Evolutionary conservation across 495 filamentous ascomycete genomes (phyloP).

Genomic region (Penicillium verhagenii): DNA sequence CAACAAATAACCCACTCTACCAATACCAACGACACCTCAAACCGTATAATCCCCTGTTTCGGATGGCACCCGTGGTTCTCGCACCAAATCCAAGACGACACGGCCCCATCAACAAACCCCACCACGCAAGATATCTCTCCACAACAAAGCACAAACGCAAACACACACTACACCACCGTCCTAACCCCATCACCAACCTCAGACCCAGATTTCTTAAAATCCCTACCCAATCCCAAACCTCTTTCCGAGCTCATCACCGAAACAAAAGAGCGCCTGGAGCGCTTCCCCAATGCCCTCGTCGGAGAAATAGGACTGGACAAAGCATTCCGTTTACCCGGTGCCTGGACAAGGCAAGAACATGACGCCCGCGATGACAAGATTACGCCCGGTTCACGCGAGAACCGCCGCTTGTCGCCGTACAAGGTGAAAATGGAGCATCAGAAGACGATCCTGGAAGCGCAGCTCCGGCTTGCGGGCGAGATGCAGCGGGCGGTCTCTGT

Average conservation of each 20-base stretch:
- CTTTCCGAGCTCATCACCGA: constrained; percentile 65
- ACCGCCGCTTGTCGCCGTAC: constrained; percentile 68
- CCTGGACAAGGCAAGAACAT: constrained; percentile 54
- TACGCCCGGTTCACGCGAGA: constrained; percentile 83
- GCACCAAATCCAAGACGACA: constrained; percentile 76
- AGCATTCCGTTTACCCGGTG: constrained; percentile 74
- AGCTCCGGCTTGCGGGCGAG: constrained; percentile 83
- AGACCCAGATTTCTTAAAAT: constrained; percentile 59
- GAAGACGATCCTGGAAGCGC: constrained; percentile 68
- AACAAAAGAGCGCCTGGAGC: constrained; percentile 60
- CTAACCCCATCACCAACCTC: constrained; percentile 53
- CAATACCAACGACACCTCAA: constrained; percentile 18
- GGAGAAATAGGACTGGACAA: constrained; percentile 90
- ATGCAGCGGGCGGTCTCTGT: constrained; percentile 78
- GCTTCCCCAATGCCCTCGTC: constrained; percentile 68
- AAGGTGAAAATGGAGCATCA: constrained; percentile 80
- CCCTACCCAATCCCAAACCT: constrained; percentile 68
- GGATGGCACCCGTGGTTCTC: constrained; percentile 99
- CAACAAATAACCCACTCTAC: constrained; percentile 57
- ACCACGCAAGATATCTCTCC: constrained; percentile 7
- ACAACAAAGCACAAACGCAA: constrained; percentile 43
- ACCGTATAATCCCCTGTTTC: constrained; percentile 71
- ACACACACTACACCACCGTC: constrained; percentile 68
- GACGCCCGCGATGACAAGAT: constrained; percentile 51
- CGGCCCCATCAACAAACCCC: constrained; percentile 17